Evolutionary conservation across 805 yeast species (phyloP), one percentile per base, ranked within the genome.

Genomic region (Tetrapisispora iriomotensis): DNA sequence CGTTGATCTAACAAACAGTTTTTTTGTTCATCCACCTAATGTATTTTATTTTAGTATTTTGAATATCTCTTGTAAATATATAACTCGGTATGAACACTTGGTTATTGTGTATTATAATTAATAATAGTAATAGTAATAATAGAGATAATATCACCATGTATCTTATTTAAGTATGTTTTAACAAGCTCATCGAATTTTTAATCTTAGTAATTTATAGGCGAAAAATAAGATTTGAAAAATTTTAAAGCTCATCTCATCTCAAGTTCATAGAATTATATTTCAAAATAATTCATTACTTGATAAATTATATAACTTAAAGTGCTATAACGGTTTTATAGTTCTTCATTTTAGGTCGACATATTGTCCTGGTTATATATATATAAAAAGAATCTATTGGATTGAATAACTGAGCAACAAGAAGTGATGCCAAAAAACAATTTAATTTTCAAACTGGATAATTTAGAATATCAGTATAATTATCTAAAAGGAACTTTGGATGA

Each of bases 391-490:
- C 6, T 14, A 8, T 17, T 27, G n/a, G n/a, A 5, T 12, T 14
- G 5, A 8, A 27, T 5, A 27, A 10, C 8, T 7, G 13, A 31
- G 3, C 6, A 13, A 19, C 5, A 6, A 20, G 10, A 6, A 29
- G n/a, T 26, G 10, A 61, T 61, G 65, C 52, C 58, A 7, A 60
- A 58, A 36, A 64, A 61, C 25, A 60, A 60, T 38, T 33, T 60
- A 26, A 36, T 60, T 14, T 59, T 53, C 35, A 60, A 58, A 36
- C 46, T 61, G 22, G 65, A 61, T 44, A 51, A 57, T 28, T 43
- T 60, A 27, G 64, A 61, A 39, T 59, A 59, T 36, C 64, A 58
- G 36, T 48, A 49, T 19, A 55, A 60, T 34, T 54, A 56, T 38
- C 42, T 57, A 37, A 52, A 51, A 23, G 48, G 48, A 26, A 45